These are phyloP conservation scores for Endocarpon pusillum DNA, from an alignment of 495 filamentous ascomycete genomes.

Conservation along the genomic window DNA sequence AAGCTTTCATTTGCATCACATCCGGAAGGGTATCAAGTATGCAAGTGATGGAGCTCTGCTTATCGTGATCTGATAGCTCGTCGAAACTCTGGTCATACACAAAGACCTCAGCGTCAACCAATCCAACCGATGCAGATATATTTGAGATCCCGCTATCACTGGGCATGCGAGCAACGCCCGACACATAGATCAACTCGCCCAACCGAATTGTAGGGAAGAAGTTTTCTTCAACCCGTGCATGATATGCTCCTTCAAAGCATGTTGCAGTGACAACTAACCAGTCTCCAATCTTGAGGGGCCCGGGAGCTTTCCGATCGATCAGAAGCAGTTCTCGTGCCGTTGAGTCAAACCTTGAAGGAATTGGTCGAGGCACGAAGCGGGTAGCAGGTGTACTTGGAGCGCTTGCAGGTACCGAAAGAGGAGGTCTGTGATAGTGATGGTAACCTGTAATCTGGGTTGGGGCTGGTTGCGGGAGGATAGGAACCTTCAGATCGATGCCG, in stretches of 20 bases:
- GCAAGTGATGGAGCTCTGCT: constrained; percentile 35
- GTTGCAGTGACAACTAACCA: constrained; percentile 34
- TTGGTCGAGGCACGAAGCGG: no score
- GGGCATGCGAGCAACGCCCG: not conserved
- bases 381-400: no score
- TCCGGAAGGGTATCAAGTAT: constrained; percentile 53
- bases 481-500: constrained; percentile 55
- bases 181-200: not conserved
- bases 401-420: constrained; percentile 9
- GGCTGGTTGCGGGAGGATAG: constrained; percentile 11
- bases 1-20: constrained; percentile 44
- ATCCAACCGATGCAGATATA: not conserved
- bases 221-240: constrained; percentile 16
- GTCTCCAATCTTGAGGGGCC: constrained; percentile 30
- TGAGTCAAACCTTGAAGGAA: no score
- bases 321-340: constrained; percentile 27
- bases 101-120: constrained; percentile 4
- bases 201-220: not conserved
- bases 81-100: constrained; percentile 44
- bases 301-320: constrained; percentile 8
- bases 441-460: constrained; percentile 1
- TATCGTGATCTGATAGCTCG: constrained; percentile 25
- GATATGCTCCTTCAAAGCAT: constrained; percentile 20
- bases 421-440: not conserved
- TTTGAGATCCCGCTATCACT: no score